These are phyloP conservation scores for Sclerotinia borealis DNA, from an alignment of 2,329 filamentous ascomycete species.

Conservation along the genomic window DNA sequence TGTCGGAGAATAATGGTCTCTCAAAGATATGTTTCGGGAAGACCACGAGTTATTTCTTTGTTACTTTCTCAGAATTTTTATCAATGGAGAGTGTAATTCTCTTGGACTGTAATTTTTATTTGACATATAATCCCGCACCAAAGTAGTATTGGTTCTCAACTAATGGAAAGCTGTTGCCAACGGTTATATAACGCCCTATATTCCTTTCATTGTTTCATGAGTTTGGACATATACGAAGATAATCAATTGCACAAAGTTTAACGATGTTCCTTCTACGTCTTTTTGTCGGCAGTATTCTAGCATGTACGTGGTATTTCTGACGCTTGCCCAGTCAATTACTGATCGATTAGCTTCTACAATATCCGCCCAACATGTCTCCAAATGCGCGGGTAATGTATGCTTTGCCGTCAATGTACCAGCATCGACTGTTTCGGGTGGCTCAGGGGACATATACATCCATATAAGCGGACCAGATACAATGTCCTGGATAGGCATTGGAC, in stretches of 20 bases:
- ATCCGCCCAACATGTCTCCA: constrained; percentile 20
- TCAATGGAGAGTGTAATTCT: background rate
- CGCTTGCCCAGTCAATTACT: background rate
- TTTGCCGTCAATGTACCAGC: constrained; percentile 50
- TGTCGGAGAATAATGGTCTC: background rate
- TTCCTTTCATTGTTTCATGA: background rate
- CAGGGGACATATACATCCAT: constrained; percentile 52
- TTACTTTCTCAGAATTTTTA: background rate
- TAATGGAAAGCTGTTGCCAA: background rate
- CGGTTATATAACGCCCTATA: background rate
- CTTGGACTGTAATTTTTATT: background rate
- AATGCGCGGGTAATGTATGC: constrained; percentile 23
- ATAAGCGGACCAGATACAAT: constrained; percentile 47
- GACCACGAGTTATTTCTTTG: background rate
- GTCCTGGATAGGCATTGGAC: constrained; percentile 50
- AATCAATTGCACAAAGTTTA: background rate
- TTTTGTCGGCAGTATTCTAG: background rate
- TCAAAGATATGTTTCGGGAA: background rate
- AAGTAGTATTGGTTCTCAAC: background rate
- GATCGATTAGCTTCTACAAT: constrained; percentile 16
- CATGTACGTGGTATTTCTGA: background rate
- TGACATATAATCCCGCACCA: background rate
- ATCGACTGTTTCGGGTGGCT: constrained; percentile 42
- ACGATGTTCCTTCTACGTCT: background rate
- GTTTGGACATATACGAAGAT: background rate